A percentile compares a stretch with the other conserved stretches of the same genome.
Conservation (phyloP, 805 yeast genomes). For the Wickerhamomyces chambardii region DNA sequence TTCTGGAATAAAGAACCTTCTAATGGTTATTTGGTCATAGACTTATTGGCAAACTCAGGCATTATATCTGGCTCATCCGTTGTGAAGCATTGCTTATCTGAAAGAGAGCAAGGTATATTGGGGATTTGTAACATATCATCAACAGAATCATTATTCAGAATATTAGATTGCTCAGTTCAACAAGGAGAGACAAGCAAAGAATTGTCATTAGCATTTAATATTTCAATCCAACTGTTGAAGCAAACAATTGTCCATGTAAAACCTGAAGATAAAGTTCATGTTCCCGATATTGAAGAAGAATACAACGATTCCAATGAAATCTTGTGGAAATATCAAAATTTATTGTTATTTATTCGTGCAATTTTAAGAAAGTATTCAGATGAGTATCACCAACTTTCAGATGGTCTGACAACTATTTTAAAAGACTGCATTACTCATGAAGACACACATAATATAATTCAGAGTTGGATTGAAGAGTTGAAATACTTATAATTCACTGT, state of each 20-base stretch:
- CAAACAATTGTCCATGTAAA: conserved; percentile 12
- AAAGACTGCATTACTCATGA: too few species aligned
- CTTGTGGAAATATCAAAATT: conserved; percentile 32
- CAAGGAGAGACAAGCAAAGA: conserved; percentile 12
- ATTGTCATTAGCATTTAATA: conserved; percentile 20
- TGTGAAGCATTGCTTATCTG: conserved; percentile 32
- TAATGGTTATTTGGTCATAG: conserved; percentile 52
- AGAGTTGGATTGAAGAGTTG: neutral
- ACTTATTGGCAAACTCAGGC: conserved; percentile 37
- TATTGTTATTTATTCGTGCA: conserved; percentile 27
- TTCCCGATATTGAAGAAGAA: conserved; percentile 16
- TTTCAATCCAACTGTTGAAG: conserved; percentile 14
- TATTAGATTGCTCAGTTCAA: too few species aligned
- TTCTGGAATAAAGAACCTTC: conserved; percentile 63
- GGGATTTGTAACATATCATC: conserved; percentile 36
- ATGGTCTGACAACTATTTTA: conserved; percentile 11
- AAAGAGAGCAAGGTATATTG: conserved; percentile 20
- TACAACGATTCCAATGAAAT: conserved; percentile 24
- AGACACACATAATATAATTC: neutral
- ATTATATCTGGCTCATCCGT: conserved; percentile 33
- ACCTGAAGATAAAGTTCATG: conserved; percentile 12
- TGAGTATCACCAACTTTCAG: conserved; percentile 20
- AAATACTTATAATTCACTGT: too few species aligned
- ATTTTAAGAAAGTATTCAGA: conserved; percentile 33
- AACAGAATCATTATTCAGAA: conserved; percentile 32